A percentile compares a stretch with the other conserved stretches of the same genome.
These are phyloP conservation scores for Exserohilum turcica DNA, from an alignment of 2,329 filamentous ascomycete genomes.

Conservation along the genomic window DNA sequence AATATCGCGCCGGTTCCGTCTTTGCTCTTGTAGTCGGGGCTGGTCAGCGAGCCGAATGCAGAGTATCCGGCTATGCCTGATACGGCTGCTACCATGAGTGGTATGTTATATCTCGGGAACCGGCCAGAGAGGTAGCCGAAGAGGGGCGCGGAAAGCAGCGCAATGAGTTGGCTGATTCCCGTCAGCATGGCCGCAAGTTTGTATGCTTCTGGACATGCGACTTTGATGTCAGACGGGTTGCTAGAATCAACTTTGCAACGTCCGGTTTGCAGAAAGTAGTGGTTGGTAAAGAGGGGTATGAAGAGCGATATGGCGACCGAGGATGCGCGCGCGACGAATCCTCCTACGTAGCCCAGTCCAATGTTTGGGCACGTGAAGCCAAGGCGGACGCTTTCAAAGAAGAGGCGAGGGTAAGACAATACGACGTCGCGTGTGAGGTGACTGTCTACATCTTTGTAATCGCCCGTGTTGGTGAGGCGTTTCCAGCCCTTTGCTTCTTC, in stretches of 20 bases:
- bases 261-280: slow-evolving; percentile 81
- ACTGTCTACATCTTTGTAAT: slow-evolving; percentile 26
- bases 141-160: slow-evolving; percentile 79
- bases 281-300: slow-evolving; percentile 89
- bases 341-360: slow-evolving; percentile 85
- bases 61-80: slow-evolving; percentile 80
- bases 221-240: slow-evolving; percentile 69
- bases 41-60: slow-evolving; percentile 74
- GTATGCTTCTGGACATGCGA: slow-evolving; percentile 84
- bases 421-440: slow-evolving; percentile 57
- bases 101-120: slow-evolving; percentile 68
- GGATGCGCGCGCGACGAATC: slow-evolving; percentile 91
- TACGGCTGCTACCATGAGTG: slow-evolving; percentile 72
- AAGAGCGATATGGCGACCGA: slow-evolving; percentile 95
- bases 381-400: slow-evolving; percentile 56
- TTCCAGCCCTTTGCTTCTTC: slow-evolving; percentile 78
- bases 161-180: slow-evolving; percentile 84
- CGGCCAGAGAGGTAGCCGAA: slow-evolving; percentile 86
- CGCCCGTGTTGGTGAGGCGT: slow-evolving; percentile 39
- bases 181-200: slow-evolving; percentile 85
- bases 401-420: slow-evolving; percentile 60
- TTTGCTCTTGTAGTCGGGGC: slow-evolving; percentile 73
- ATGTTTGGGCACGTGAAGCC: slow-evolving; percentile 79
- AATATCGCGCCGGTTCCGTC: slow-evolving; percentile 74
- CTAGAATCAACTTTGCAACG: slow-evolving; percentile 66